These are phyloP conservation scores for Phanerochaete carnosa DNA, from an alignment of 768 basidiomycete genomes.

Conservation along the genomic window DNA sequence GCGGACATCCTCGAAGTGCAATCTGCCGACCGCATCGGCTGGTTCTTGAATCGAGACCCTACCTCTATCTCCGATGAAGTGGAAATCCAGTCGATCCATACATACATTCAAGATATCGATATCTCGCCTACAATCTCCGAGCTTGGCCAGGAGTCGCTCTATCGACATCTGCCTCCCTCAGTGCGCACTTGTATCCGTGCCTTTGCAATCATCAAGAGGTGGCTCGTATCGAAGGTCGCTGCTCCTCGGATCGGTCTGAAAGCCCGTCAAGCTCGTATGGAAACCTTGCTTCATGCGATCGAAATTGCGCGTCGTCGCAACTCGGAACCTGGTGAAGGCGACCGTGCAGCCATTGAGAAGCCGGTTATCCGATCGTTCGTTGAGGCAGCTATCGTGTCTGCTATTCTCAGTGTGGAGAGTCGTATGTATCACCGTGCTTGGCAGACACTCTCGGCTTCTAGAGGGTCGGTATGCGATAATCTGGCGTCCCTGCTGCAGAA, in stretches of 20 bases:
- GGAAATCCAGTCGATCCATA: slow-evolving; percentile 80
- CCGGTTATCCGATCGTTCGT: slow-evolving; percentile 77
- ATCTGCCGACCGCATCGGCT: slow-evolving; percentile 73
- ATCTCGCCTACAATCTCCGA: slow-evolving; percentile 73
- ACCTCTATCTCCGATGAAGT: slow-evolving; percentile 52
- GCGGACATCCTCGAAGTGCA: slow-evolving; percentile 81
- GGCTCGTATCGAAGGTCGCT: slow-evolving; percentile 69
- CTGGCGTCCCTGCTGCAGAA: slow-evolving; percentile 53
- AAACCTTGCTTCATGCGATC: slow-evolving; percentile 64
- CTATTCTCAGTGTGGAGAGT: slow-evolving; percentile 74
- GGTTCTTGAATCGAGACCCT: slow-evolving; percentile 66
- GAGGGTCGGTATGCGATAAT: slow-evolving; percentile 62
- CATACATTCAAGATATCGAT: slow-evolving; percentile 68
- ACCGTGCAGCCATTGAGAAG: slow-evolving; percentile 33
- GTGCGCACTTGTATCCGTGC: slow-evolving; percentile 76
- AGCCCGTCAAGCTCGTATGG: slow-evolving; percentile 68
- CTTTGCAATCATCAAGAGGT: slow-evolving; percentile 73
- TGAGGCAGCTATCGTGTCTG: slow-evolving; percentile 73
- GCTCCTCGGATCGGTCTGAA: slow-evolving; percentile 61
- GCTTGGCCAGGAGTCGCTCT: slow-evolving; percentile 63
- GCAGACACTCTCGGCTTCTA: slow-evolving; percentile 64
- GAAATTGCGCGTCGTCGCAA: slow-evolving; percentile 70
- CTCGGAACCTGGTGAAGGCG: slow-evolving; percentile 34
- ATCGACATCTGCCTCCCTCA: slow-evolving; percentile 71
- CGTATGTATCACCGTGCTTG: slow-evolving; percentile 77